These are phyloP conservation scores for Ciborinia camelliae DNA, from an alignment of 2,329 filamentous ascomycete species.

Conservation along the genomic window DNA sequence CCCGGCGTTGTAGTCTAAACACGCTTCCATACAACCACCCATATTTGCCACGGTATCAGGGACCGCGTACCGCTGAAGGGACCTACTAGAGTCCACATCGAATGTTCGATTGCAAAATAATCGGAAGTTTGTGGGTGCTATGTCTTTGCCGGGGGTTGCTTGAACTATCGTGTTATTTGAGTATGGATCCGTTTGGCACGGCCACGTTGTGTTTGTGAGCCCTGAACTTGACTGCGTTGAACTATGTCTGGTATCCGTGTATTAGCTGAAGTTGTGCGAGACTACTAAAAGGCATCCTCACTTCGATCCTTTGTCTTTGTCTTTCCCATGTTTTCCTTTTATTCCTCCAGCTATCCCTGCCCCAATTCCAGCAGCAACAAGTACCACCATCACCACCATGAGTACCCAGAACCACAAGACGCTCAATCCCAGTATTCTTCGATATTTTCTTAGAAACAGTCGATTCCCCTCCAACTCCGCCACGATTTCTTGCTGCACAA, in stretches of 20 bases:
- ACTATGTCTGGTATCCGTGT: not conserved
- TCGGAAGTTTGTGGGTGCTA: not conserved
- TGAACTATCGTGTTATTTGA: not conserved
- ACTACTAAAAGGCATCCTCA: not conserved
- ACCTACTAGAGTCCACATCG: not conserved
- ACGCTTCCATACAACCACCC: not conserved
- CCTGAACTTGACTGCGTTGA: not conserved
- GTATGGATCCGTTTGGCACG: not conserved
- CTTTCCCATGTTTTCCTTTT: not conserved
- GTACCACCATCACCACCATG: not conserved
- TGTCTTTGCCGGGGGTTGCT: not conserved
- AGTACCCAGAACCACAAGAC: not conserved
- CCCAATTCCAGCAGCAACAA: conserved; percentile 1
- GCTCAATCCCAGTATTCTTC: conserved; percentile 1
- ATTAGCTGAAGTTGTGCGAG: not conserved
- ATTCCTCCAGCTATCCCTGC: not conserved
- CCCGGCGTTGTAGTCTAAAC: not conserved
- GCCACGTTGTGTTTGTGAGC: not conserved
- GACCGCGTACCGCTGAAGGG: not conserved
- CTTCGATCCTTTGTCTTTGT: not conserved
- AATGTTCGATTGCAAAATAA: conserved; percentile 7
- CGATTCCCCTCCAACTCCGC: not conserved
- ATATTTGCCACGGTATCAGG: not conserved
- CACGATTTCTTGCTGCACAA: not conserved
- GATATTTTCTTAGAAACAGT: not conserved